A percentile compares a stretch with the other conserved stretches of the same genome.
Evolutionary conservation across 2,329 filamentous ascomycete genomes (phyloP).

Genomic region (Ophiocordyceps robertsii): DNA sequence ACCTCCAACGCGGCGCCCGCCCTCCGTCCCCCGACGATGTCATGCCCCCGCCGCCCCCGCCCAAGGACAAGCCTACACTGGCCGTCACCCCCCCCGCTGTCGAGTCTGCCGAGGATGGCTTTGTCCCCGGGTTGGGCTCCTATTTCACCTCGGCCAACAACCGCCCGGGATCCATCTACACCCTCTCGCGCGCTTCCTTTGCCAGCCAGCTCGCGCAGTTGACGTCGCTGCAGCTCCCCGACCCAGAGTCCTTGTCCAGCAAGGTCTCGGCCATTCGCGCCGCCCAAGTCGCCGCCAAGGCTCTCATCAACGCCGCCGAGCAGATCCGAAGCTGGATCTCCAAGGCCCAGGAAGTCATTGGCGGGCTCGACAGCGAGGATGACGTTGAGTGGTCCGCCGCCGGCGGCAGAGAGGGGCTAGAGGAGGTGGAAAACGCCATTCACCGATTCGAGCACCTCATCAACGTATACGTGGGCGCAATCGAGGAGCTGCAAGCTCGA

Average conservation of each 20-base stretch:
- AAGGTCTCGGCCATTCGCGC: conserved; percentile 77
- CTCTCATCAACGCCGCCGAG: conserved; percentile 74
- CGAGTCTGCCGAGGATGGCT: conserved; percentile 22
- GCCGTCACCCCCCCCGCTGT: conserved; percentile 11
- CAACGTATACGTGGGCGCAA: conserved; percentile 85
- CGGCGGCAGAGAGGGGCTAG: conserved; percentile 69
- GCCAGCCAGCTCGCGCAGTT: conserved; percentile 86
- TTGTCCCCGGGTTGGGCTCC: conserved; percentile 35
- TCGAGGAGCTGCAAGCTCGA: conserved; percentile 76
- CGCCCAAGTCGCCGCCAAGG: conserved; percentile 69
- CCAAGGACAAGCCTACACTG: conserved; percentile 25
- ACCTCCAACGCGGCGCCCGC: conserved; percentile 36
- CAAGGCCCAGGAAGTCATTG: conserved; percentile 81
- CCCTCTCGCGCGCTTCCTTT: conserved; percentile 82
- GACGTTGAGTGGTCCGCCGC: conserved; percentile 95
- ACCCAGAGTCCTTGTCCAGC: conserved; percentile 69
- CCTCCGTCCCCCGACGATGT: conserved; percentile 20
- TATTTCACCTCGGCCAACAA: conserved; percentile 57
- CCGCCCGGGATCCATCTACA: conserved; percentile 80
- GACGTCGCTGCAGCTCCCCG: conserved; percentile 78
- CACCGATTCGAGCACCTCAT: conserved; percentile 77
- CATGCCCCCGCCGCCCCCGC: conserved; percentile 24
- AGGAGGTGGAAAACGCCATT: conserved; percentile 62
- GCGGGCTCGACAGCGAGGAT: conserved; percentile 83
- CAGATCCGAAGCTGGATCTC: conserved; percentile 91